Percentiles rank a stretch among this genome's conserved stretches.
Conservation (phyloP, 2,329 filamentous ascomycete genomes). For the Nigrospora sphaerica region DNA sequence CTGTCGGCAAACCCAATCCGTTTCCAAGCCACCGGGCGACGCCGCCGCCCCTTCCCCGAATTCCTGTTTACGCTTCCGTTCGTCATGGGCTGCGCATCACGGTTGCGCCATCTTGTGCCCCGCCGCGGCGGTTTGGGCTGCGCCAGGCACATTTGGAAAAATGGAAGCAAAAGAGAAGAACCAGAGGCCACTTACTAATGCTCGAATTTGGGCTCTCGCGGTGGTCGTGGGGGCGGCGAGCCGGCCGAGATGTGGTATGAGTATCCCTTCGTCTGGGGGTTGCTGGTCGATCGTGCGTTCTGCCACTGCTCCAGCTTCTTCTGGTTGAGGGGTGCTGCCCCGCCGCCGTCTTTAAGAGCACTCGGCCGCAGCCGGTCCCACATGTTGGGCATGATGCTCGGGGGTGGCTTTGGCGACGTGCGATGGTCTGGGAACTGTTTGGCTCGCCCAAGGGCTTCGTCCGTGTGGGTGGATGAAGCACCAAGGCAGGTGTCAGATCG, state of each 20-base stretch:
- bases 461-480: neutral
- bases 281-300: slow-evolving; percentile 13
- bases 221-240: too few species aligned
- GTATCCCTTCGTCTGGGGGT: slow-evolving; percentile 1
- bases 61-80: too few species aligned
- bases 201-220: too few species aligned
- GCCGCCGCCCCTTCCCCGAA: too few species aligned
- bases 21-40: too few species aligned
- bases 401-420: neutral
- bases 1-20: too few species aligned
- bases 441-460: neutral
- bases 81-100: too few species aligned
- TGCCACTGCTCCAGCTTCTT: slow-evolving; percentile 25
- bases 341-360: slow-evolving; percentile 13
- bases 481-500: slow-evolving; percentile 5
- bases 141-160: too few species aligned
- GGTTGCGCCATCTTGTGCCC: too few species aligned
- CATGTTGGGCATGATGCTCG: slow-evolving; percentile 17
- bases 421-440: neutral
- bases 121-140: too few species aligned
- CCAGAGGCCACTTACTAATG: too few species aligned
- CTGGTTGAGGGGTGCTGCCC: slow-evolving; percentile 11
- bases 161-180: too few species aligned
- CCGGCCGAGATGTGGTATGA: slow-evolving; percentile 10
- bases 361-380: slow-evolving; percentile 26